phyloP scores from a whole-genome alignment of 257 asterid genomes.

The Leptodermis oblonga region DNA sequence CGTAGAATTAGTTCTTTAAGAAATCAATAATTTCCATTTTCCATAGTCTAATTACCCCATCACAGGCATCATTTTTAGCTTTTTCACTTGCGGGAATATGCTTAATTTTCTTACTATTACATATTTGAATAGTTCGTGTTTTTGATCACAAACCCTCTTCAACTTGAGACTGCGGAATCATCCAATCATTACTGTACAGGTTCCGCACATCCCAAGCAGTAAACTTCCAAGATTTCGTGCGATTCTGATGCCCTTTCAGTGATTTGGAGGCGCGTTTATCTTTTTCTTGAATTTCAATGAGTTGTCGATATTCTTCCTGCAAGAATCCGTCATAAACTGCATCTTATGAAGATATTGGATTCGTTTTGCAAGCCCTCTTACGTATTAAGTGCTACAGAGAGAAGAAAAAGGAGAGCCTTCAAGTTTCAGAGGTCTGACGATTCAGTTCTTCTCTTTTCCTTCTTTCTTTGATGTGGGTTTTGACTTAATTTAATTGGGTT shows the following conservation, averaged over 20 bases:
- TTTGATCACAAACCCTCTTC: constrained; percentile 5
- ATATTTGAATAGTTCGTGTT: neutral
- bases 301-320: neutral
- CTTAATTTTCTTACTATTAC: too few relatives aligned
- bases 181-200: constrained; percentile 1
- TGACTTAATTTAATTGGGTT: neutral
- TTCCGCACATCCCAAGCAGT: constrained; percentile 1
- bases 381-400: neutral
- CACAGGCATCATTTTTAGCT: neutral
- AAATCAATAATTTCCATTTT: neutral
- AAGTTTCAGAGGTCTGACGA: constrained; percentile 18
- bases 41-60: neutral
- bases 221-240: constrained; percentile 10
- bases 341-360: constrained; percentile 12
- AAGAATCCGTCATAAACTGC: neutral
- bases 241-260: neutral
- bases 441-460: neutral
- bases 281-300: constrained; percentile 10
- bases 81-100: neutral
- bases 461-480: neutral
- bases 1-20: constrained; percentile 4
- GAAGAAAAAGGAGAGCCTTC: constrained; percentile 11
- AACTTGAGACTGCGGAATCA: constrained; percentile 1
- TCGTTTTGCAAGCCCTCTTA: constrained; percentile 3
- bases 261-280: constrained; percentile 20